A percentile compares a stretch with the other conserved stretches of the same genome.
phyloP scores from a whole-genome alignment of 257 asterid genomes.

The Gardenia jasminoides region DNA sequence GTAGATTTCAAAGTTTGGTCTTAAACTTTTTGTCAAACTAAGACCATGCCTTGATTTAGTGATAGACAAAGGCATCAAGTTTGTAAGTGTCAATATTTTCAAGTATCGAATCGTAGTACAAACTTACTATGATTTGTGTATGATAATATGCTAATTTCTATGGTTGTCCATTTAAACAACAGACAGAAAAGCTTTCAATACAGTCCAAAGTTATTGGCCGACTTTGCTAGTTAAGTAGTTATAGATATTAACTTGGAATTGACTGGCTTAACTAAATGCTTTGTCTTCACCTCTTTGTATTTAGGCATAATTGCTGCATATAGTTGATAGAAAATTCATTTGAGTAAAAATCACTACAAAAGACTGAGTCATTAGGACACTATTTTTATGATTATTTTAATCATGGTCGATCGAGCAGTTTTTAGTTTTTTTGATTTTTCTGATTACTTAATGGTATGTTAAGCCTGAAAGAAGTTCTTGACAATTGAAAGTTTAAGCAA shows the following conservation, averaged over 20 bases:
- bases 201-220: not conserved
- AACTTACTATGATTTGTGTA: not conserved
- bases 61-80: not conserved
- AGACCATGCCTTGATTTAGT: not conserved
- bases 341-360: not conserved
- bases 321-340: not conserved
- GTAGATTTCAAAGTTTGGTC: not conserved
- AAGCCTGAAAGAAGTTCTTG: not conserved
- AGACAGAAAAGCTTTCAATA: not conserved
- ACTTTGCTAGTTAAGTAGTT: not conserved
- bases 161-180: not conserved
- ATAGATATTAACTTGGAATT: not conserved
- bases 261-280: constrained; percentile 1
- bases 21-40: not conserved
- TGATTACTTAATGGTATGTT: not conserved
- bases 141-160: not conserved
- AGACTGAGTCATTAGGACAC: not conserved
- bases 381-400: not conserved
- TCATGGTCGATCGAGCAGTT: not conserved
- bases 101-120: not conserved
- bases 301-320: constrained; percentile 4
- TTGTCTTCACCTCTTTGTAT: constrained; percentile 8
- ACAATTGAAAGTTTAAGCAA: not conserved
- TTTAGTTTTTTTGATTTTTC: not conserved
- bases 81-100: not conserved